A percentile compares a stretch with the other conserved stretches of the same genome.
These are phyloP conservation scores for Beta vulgaris DNA, from an alignment of 148 eudicot species.

Conservation along the genomic window DNA sequence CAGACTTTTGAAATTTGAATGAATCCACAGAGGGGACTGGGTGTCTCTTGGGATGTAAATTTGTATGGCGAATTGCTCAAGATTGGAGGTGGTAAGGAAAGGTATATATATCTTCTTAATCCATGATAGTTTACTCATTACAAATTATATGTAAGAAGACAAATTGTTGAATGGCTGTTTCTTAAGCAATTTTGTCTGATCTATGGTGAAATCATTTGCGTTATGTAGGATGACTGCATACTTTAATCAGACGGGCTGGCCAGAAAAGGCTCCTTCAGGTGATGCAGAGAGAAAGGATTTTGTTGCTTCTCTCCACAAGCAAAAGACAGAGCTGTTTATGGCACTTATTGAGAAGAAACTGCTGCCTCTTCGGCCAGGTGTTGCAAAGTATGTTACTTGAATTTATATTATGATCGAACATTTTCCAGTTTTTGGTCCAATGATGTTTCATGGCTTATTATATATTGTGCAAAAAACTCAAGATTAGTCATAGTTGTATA, in stretches of 20 bases:
- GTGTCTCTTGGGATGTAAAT: constrained; percentile 92
- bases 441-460: not conserved
- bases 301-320: constrained; percentile 87
- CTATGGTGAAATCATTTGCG: not conserved
- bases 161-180: not conserved
- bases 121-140: not conserved
- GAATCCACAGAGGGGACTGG: constrained; percentile 44
- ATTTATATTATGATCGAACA: too few relatives aligned
- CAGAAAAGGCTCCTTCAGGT: constrained; percentile 79
- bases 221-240: constrained; percentile 89
- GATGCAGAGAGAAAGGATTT: constrained; percentile 87
- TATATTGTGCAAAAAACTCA: too few relatives aligned
- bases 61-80: constrained; percentile 98
- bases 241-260: constrained; percentile 88
- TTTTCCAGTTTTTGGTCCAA: too few relatives aligned
- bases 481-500: too few relatives aligned
- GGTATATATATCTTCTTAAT: constrained; percentile 41
- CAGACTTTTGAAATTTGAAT: constrained; percentile 20
- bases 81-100: constrained; percentile 98
- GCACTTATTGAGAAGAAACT: constrained; percentile 87
- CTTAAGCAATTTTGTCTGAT: not conserved
- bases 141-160: not conserved
- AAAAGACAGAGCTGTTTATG: constrained; percentile 93
- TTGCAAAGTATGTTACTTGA: constrained; percentile 68
- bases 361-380: constrained; percentile 96